Percentiles rank a stretch among this genome's conserved stretches.
Conservation (phyloP, 2,329 filamentous ascomycete genomes). For the Penicillium sp. region DNA sequence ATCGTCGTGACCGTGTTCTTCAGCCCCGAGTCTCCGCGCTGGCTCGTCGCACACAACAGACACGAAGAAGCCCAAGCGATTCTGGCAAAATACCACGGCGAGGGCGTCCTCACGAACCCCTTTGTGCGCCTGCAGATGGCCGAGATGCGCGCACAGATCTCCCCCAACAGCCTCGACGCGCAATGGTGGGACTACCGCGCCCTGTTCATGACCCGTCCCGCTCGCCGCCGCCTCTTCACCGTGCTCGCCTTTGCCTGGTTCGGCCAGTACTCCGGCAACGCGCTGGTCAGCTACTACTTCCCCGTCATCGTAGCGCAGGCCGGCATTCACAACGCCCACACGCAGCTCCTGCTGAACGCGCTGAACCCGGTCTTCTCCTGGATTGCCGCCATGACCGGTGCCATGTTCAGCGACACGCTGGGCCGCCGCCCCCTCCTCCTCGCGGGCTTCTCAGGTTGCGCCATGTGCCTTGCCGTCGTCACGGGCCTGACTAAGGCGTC, state of each 20-base stretch:
- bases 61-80: conserved; percentile 60
- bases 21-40: conserved; percentile 66
- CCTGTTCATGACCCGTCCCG: conserved; percentile 54
- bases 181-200: conserved; percentile 65
- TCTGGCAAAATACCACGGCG: conserved; percentile 63
- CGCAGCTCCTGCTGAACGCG: neutral
- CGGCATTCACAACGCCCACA: neutral
- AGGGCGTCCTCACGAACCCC: conserved; percentile 42
- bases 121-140: conserved; percentile 37
- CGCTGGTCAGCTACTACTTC: neutral
- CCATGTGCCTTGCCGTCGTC: neutral
- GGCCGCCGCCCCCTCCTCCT: neutral
- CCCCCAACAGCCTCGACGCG: conserved; percentile 49
- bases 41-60: conserved; percentile 64
- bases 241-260: conserved; percentile 55
- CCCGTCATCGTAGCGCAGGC: neutral
- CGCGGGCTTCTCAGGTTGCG: neutral
- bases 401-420: neutral
- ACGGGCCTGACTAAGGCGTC: neutral
- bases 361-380: neutral
- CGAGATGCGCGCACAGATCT: conserved; percentile 37
- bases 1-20: conserved; percentile 55
- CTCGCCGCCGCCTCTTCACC: conserved; percentile 54
- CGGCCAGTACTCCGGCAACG: conserved; percentile 26
- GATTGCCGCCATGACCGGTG: neutral